Conservation (phyloP, 495 filamentous ascomycete genomes). For the Penicillium paradoxum region DNA sequence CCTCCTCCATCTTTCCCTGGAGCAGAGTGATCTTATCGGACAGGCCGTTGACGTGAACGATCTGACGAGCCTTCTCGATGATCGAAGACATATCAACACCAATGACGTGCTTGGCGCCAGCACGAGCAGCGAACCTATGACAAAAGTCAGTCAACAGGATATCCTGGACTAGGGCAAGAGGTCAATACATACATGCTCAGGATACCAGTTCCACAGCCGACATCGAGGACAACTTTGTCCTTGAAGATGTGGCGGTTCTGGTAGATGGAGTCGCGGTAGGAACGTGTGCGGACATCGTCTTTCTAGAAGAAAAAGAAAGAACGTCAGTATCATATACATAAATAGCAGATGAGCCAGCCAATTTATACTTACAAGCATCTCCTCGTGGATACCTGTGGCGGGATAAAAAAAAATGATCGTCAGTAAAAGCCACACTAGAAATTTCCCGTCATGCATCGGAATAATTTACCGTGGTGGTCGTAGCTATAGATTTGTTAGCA, state of each 20-base stretch:
- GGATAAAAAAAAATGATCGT: slow-evolving; percentile 13
- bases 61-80: slow-evolving; percentile 89
- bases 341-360: slow-evolving; percentile 1
- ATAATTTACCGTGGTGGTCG: slow-evolving; percentile 79
- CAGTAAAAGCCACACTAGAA: slow-evolving; percentile 7
- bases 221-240: slow-evolving; percentile 95
- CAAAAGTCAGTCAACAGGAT: slow-evolving; percentile 7
- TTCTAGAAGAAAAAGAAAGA: slow-evolving; percentile 54
- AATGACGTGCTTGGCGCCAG: slow-evolving; percentile 89
- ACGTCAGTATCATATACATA: slow-evolving; percentile 1
- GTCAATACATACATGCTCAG: slow-evolving; percentile 68
- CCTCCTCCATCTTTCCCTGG: slow-evolving; percentile 96
- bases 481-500: slow-evolving; percentile 56
- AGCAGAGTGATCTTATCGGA: slow-evolving; percentile 80
- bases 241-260: slow-evolving; percentile 95
- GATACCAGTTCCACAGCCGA: slow-evolving; percentile 92
- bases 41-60: slow-evolving; percentile 82
- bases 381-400: slow-evolving; percentile 84
- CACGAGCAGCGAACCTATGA: slow-evolving; percentile 87
- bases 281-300: slow-evolving; percentile 94
- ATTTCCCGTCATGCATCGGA: neutral
- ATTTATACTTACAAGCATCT: slow-evolving; percentile 79
- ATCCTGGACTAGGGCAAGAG: neutral
- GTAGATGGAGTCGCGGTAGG: slow-evolving; percentile 95
- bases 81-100: slow-evolving; percentile 98